A percentile compares a stretch with the other conserved stretches of the same genome.
Conservation (phyloP, 768 basidiomycete species). For the Collybia mongolica region DNA sequence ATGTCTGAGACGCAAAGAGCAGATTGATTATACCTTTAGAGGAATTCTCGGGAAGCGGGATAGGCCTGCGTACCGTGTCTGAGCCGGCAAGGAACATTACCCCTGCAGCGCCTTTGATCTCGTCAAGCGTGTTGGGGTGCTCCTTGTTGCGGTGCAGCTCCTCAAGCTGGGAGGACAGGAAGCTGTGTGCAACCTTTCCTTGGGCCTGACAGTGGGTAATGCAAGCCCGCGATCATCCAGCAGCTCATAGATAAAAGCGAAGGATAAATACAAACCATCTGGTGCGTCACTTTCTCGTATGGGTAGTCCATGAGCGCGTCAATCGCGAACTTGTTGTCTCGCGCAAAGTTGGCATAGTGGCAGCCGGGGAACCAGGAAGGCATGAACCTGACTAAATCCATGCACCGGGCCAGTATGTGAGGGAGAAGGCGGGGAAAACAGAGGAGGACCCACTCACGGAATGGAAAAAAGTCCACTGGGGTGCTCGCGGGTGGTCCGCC, state of each 20-base stretch:
- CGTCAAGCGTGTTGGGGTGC: background rate
- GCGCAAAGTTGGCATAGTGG: conserved; percentile 15
- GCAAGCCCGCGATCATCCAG: no score
- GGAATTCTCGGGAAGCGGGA: background rate
- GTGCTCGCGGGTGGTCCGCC: conserved; percentile 9
- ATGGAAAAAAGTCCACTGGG: conserved; percentile 10
- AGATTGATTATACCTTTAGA: background rate
- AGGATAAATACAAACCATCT: conserved; percentile 24
- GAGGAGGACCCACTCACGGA: conserved; percentile 4
- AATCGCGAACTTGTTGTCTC: conserved; percentile 9
- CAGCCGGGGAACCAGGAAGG: conserved; percentile 30
- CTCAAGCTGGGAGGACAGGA: conserved; percentile 9
- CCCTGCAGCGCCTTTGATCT: conserved; percentile 15
- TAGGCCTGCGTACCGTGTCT: conserved; percentile 28
- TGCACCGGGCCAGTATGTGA: background rate
- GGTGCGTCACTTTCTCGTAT: conserved; percentile 14
- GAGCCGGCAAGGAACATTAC: conserved; percentile 25
- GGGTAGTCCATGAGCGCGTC: conserved; percentile 2
- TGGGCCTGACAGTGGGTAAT: conserved; percentile 7
- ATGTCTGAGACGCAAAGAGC: conserved; percentile 18
- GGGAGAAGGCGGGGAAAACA: background rate
- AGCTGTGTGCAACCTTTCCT: conserved; percentile 15
- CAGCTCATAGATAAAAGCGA: no score
- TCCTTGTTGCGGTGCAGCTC: background rate
- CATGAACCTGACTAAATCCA: conserved; percentile 22